phyloP scores from a whole-genome alignment of 306 rosid genomes.

The Sophora flavescens region DNA sequence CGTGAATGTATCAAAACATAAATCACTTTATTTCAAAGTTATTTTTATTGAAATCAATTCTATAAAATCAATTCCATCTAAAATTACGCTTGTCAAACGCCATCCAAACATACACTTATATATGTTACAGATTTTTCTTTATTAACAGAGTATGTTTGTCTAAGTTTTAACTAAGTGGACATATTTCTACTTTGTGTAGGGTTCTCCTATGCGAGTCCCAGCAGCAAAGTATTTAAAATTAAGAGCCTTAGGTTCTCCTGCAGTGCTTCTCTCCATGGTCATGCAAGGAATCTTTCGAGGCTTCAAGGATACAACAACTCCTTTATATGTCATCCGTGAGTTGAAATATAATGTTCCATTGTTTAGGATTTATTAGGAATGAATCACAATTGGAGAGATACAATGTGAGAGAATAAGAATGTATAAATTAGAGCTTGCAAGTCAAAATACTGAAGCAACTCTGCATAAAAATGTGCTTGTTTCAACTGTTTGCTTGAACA shows the following conservation, averaged over 20 bases:
- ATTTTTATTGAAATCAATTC: no score
- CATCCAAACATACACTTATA: no score
- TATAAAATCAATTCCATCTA: no score
- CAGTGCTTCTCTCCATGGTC: constrained; percentile 97
- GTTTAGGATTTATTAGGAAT: background rate
- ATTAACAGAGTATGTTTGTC: background rate
- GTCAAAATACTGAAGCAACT: background rate
- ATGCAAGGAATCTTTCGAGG: constrained; percentile 99
- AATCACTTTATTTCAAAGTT: no score
- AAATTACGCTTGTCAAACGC: no score
- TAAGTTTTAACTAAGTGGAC: background rate
- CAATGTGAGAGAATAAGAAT: background rate
- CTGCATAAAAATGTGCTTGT: background rate
- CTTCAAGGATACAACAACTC: constrained; percentile 95
- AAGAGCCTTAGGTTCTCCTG: constrained; percentile 95
- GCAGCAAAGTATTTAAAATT: constrained; percentile 79
- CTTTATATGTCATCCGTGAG: constrained; percentile 87
- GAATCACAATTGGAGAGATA: background rate
- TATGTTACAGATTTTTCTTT: constrained; percentile 5
- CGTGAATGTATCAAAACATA: no score
- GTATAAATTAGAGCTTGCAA: background rate
- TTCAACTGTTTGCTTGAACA: background rate
- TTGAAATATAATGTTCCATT: constrained; percentile 28
- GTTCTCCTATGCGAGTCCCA: constrained; percentile 80
- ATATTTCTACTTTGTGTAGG: constrained; percentile 49